phyloP scores from a whole-genome alignment of 2,329 filamentous ascomycete genomes.

The Cladosporium halotolerans region DNA sequence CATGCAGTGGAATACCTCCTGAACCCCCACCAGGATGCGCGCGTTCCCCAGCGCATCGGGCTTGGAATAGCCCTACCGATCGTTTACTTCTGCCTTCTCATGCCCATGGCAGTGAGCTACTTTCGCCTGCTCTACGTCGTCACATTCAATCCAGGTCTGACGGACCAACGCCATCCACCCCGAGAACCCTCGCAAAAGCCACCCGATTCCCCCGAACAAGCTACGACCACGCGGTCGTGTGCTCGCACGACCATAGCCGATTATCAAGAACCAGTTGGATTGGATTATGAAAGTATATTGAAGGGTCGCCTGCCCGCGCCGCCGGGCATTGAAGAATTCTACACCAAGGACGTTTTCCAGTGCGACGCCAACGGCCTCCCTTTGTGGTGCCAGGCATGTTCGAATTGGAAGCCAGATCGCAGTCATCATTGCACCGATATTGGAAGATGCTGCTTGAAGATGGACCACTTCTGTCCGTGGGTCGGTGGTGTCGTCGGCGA shows the following conservation, averaged over 20 bases:
- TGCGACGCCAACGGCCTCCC: slow-evolving; percentile 81
- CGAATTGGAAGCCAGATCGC: slow-evolving; percentile 81
- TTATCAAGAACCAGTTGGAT: slow-evolving; percentile 21
- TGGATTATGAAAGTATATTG: slow-evolving; percentile 21
- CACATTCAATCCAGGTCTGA: slow-evolving; percentile 63
- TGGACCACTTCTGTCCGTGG: slow-evolving; percentile 70
- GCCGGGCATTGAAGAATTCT: slow-evolving; percentile 68
- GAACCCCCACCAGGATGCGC: slow-evolving; percentile 31
- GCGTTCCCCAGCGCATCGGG: slow-evolving; percentile 39
- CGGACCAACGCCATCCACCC: slow-evolving; percentile 54
- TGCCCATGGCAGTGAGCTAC: slow-evolving; percentile 62
- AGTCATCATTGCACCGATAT: slow-evolving; percentile 82
- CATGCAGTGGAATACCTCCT: slow-evolving; percentile 65
- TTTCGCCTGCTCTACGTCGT: slow-evolving; percentile 64
- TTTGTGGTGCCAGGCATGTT: slow-evolving; percentile 76
- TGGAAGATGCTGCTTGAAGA: slow-evolving; percentile 33
- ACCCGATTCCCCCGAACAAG: slow-evolving; percentile 8
- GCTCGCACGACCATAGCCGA: slow-evolving; percentile 15
- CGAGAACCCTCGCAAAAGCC: slow-evolving; percentile 13
- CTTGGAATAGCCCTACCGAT: slow-evolving; percentile 64
- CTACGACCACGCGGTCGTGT: slow-evolving; percentile 15
- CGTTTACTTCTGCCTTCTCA: slow-evolving; percentile 65
- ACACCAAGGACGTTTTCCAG: slow-evolving; percentile 74
- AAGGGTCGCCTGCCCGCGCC: slow-evolving; percentile 45
- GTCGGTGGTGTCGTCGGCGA: slow-evolving; percentile 91